Base-by-base conservation (phyloP, 768 basidiomycete species). In the Pilatotrama ljubarskyi region DNA sequence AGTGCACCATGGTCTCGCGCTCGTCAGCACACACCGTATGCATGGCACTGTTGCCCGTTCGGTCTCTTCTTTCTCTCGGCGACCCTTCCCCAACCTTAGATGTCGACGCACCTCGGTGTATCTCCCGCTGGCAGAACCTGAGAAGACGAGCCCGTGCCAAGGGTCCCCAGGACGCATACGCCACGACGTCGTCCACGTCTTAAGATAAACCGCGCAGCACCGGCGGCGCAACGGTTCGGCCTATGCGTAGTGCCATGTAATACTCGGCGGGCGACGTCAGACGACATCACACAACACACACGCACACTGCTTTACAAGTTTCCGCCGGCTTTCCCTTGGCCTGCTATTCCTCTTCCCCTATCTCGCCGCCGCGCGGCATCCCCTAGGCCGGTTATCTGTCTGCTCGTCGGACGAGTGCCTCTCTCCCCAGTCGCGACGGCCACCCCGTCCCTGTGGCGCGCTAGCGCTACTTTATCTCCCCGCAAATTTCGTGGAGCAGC, bases 91-190 rank as follows among this genome's bases (percentile, higher is more conserved):
- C 29, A 32, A 32, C 29, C 42, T 55, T 32, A 41, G 25, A 0
- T 61, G 75, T 29, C 50, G 63, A 80, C 32, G 77, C 74, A 2
- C 73, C 74, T 51, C 50, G 50, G n/a, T 1, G n/a, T 42, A 51
- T n/a, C 10, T n/a, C 20, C 9, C 22, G 15, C 22, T 14, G 25
- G 18, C 42, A 18, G 18, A 20, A 44, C 40, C 14, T 41, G 40
- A 41, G 40, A 15, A 15, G 17, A 41, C 5, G 40, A 41, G 17
- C 14, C 40, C 14, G 18, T 15, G 40, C 29, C 32, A 46, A 25
- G 44, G 10, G 44, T 13, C 44, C 22, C 20, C 20, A 46, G n/a
- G 29, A 32, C 29, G 29, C 5, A 10, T 32, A 10, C 29, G 29
- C 29, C 29, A 32, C 29, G 29, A 32, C 29, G 29, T 32, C 29